Percentiles rank a stretch among this genome's conserved stretches.
phyloP scores from a whole-genome alignment of 2,329 filamentous ascomycete species.

The Fusarium globosum region DNA sequence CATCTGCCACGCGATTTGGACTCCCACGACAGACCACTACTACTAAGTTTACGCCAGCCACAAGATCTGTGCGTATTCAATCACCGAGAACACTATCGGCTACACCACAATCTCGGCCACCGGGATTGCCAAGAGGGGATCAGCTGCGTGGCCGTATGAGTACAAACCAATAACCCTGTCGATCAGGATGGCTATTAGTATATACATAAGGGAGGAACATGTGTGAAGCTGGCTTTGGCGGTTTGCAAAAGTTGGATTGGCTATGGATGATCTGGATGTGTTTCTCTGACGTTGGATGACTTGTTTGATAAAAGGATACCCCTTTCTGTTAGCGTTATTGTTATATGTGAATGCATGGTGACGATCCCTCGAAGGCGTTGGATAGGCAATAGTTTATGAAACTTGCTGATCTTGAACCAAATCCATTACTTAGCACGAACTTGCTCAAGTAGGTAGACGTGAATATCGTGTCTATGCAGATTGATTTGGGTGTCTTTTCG shows the following conservation, averaged over 20 bases:
- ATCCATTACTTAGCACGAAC: background rate
- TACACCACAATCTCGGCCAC: constrained; percentile 17
- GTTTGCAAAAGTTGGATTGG: constrained; percentile 6
- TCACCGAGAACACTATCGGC: constrained; percentile 37
- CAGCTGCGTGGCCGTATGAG: constrained; percentile 16
- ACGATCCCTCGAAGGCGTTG: constrained; percentile 39
- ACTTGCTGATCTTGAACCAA: background rate
- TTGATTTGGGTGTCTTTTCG: background rate
- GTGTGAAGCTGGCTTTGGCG: background rate
- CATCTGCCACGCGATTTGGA: constrained; percentile 25
- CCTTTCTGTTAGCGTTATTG: constrained; percentile 32
- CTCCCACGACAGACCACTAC: constrained; percentile 14
- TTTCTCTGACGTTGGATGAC: constrained; percentile 35
- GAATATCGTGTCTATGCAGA: background rate
- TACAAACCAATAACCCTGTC: constrained; percentile 20
- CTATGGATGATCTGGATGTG: constrained; percentile 19
- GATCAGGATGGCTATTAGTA: background rate
- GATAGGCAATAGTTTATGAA: constrained; percentile 13
- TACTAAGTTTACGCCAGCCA: constrained; percentile 16
- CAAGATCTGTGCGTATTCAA: constrained; percentile 42
- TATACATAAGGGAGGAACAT: constrained; percentile 5
- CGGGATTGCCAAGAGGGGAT: constrained; percentile 7
- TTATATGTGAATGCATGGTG: constrained; percentile 28
- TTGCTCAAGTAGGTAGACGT: background rate
- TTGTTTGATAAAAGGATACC: constrained; percentile 43